Conservation (phyloP, 345 rosid genomes). For the Eucalyptus lansdowneana region DNA sequence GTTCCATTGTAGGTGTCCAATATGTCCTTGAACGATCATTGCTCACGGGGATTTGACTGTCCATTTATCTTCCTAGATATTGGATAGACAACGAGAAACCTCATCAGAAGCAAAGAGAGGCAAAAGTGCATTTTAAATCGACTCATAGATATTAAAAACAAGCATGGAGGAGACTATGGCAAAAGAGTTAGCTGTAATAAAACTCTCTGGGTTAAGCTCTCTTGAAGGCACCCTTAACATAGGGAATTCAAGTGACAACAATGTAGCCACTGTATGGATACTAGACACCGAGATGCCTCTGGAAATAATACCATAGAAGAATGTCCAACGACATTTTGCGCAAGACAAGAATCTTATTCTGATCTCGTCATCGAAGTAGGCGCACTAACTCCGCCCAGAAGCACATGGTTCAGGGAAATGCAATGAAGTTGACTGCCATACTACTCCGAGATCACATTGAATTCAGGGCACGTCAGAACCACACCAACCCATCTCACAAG, state of each 20-base stretch:
- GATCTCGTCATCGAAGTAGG: not conserved
- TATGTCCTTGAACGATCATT: constrained; percentile 69
- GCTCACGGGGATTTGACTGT: constrained; percentile 16
- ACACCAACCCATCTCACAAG: not conserved
- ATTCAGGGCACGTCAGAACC: not conserved
- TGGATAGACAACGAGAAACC: not conserved
- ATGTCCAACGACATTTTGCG: not conserved
- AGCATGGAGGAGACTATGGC: not conserved
- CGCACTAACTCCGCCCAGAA: not conserved
- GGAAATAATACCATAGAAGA: not conserved
- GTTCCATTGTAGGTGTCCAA: constrained; percentile 85
- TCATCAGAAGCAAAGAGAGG: not conserved
- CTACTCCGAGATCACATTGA: not conserved
- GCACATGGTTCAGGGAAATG: not conserved
- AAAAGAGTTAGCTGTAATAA: not conserved
- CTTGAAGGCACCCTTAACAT: not conserved
- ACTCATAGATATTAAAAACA: not conserved
- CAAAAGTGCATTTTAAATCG: not conserved
- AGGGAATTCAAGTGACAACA: not conserved
- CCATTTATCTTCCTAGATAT: not conserved
- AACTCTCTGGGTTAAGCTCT: not conserved
- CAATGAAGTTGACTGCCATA: not conserved
- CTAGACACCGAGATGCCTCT: not conserved
- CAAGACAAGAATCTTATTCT: not conserved
- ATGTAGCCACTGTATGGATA: not conserved